Conservation (phyloP, 345 rosid species). For the Eutrema japonicum region DNA sequence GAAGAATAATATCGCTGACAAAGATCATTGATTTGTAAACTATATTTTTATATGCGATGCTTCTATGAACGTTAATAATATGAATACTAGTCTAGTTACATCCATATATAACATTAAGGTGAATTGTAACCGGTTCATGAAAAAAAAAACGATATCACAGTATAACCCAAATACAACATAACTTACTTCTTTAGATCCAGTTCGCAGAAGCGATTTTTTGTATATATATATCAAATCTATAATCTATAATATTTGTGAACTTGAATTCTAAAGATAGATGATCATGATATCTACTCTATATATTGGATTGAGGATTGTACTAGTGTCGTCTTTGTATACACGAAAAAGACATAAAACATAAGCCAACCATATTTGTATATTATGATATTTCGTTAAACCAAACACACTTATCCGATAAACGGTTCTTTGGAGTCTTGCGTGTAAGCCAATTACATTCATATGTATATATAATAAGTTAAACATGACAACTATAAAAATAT, state of each 20-base stretch:
- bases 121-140: background rate
- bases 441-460: conserved; percentile 10
- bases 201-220: background rate
- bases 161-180: background rate
- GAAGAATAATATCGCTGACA: background rate
- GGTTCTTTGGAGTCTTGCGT: conserved; percentile 15
- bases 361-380: background rate
- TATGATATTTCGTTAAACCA: conserved; percentile 11
- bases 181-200: no score
- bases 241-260: background rate
- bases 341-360: background rate
- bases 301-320: background rate
- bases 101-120: background rate
- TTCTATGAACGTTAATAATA: conserved; percentile 5
- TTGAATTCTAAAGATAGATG: background rate
- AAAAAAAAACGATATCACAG: background rate
- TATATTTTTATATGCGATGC: conserved; percentile 5
- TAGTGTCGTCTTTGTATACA: background rate
- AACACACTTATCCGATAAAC: conserved; percentile 20
- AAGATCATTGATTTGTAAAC: background rate
- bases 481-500: background rate
- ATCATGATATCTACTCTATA: background rate
- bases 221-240: no score
- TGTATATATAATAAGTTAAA: background rate
- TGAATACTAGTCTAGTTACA: background rate